These are phyloP conservation scores for Cardamine resedifolia DNA, from an alignment of 345 rosid genomes.

Conservation along the genomic window DNA sequence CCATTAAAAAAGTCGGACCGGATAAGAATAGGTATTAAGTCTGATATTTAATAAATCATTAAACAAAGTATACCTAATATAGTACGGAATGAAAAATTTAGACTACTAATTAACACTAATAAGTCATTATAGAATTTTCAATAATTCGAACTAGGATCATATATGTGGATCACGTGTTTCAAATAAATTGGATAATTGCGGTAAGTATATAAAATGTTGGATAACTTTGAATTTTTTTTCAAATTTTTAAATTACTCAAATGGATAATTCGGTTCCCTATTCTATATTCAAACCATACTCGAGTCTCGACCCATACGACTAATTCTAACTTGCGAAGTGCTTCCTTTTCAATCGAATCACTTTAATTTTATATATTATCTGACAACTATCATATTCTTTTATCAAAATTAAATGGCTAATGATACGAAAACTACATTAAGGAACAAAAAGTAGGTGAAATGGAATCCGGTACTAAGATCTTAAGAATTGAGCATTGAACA, in stretches of 20 bases:
- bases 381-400: background rate
- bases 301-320: background rate
- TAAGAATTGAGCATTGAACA: background rate
- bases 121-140: background rate
- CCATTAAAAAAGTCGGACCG: background rate
- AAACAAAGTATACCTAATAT: background rate
- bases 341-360: background rate
- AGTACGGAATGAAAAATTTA: too few species aligned
- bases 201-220: background rate
- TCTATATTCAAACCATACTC: background rate
- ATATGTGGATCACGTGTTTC: too few species aligned
- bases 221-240: background rate
- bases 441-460: background rate
- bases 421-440: background rate
- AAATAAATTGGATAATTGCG: too few species aligned
- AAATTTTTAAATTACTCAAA: background rate
- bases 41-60: background rate
- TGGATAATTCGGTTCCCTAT: background rate
- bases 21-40: background rate
- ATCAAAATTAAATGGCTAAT: background rate
- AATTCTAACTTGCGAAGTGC: background rate
- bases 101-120: background rate
- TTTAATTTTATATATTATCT: background rate
- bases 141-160: background rate
- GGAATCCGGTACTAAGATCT: slow-evolving; percentile 17